Conservation (phyloP, 2,329 filamentous ascomycete species). For the Oidium heveae region DNA sequence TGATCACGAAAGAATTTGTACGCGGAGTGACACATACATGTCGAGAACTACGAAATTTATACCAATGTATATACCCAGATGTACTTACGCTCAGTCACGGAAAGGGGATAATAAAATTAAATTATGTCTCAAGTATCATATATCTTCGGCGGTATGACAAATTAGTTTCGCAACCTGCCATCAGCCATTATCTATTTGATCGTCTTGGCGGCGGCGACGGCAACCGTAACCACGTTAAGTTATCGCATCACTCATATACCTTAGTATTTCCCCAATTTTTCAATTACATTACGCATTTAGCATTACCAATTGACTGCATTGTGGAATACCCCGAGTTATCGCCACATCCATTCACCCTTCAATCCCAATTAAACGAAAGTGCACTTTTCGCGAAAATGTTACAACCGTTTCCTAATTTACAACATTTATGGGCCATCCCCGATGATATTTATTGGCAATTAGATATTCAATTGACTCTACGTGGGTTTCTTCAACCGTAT, state of each 20-base stretch:
- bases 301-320: neutral
- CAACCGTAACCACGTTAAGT: neutral
- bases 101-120: neutral
- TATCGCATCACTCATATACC: neutral
- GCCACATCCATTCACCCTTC: neutral
- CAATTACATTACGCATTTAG: neutral
- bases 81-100: neutral
- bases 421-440: neutral
- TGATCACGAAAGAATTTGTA: neutral
- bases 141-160: neutral
- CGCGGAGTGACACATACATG: neutral
- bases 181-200: neutral
- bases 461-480: neutral
- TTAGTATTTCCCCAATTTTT: neutral
- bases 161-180: neutral
- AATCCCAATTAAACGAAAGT: neutral
- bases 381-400: slow-evolving; percentile 1
- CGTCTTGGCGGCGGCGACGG: neutral
- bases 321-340: neutral
- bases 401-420: neutral
- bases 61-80: neutral
- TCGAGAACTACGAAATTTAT: neutral
- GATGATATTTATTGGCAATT: neutral
- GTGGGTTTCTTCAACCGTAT: neutral
- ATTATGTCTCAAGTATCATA: neutral